Evolutionary conservation across 371 early-diverging fungal genomes (phyloP).

Genomic region (Hamiltosporidium magnivora): DNA sequence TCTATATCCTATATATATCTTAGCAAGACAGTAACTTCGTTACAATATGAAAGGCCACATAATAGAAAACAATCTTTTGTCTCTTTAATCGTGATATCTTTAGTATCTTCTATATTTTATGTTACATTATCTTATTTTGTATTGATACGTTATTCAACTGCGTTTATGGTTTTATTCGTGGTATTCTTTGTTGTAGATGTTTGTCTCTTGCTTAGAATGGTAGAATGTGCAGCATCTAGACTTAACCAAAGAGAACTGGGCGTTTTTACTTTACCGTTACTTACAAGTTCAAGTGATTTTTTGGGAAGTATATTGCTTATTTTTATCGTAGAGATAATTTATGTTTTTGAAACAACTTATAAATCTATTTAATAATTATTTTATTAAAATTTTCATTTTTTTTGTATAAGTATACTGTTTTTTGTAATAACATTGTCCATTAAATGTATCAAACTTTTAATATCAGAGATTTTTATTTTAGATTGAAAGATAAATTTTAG

Average conservation of each 20-base stretch:
- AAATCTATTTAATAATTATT: no score
- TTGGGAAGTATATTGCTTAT: slow-evolving; percentile 12
- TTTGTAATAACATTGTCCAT: no score
- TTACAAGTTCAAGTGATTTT: slow-evolving; percentile 32
- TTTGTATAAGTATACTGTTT: no score
- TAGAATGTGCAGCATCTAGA: slow-evolving; percentile 8
- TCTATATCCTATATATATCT: slow-evolving; percentile 37
- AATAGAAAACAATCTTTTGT: slow-evolving; percentile 6
- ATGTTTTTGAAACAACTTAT: neutral
- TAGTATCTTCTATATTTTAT: slow-evolving; percentile 17
- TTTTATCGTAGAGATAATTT: neutral
- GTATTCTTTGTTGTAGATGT: slow-evolving; percentile 21
- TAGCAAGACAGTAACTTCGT: slow-evolving; percentile 28
- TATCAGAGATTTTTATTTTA: no score
- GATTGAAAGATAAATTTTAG: no score
- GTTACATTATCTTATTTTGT: slow-evolving; percentile 6
- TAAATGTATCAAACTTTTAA: no score
- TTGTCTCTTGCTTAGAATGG: slow-evolving; percentile 16
- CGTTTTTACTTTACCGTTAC: slow-evolving; percentile 32
- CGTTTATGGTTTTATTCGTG: slow-evolving; percentile 26
- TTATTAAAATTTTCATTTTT: no score
- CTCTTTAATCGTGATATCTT: slow-evolving; percentile 21
- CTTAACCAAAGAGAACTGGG: slow-evolving; percentile 4
- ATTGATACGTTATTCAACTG: neutral
- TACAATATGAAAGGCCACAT: slow-evolving; percentile 8